Evolutionary conservation across 495 filamentous ascomycete genomes (phyloP).

Genomic region (Astrothelium subdiscretum): DNA sequence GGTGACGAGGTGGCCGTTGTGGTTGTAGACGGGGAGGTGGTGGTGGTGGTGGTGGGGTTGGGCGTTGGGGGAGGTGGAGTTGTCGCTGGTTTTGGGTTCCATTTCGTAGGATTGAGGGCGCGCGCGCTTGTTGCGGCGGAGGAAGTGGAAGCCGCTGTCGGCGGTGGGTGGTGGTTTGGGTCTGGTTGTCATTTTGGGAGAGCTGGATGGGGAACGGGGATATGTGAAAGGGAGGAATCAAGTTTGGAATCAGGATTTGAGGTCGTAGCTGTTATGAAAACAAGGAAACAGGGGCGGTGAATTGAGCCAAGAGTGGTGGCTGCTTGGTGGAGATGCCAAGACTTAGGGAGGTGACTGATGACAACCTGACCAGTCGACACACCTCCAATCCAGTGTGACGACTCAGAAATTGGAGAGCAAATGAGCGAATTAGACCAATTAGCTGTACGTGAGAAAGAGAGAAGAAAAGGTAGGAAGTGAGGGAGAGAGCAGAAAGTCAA

Average conservation of each 20-base stretch:
- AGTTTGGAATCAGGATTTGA: not conserved
- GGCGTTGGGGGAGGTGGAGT: not conserved
- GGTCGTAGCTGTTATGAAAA: not conserved
- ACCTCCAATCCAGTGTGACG: not conserved
- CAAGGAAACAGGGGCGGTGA: too few species aligned
- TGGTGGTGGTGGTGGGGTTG: not conserved
- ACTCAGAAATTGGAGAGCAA: not conserved
- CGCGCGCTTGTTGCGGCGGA: not conserved
- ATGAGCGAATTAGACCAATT: not conserved
- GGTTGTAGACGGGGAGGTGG: constrained; percentile 16
- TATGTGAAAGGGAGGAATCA: not conserved
- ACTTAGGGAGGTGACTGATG: not conserved
- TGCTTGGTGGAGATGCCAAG: not conserved
- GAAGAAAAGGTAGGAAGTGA: not conserved
- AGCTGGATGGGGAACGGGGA: not conserved
- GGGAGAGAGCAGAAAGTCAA: not conserved
- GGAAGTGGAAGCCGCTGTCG: not conserved
- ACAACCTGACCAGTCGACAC: not conserved
- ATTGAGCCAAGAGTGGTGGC: not conserved
- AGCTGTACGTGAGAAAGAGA: not conserved
- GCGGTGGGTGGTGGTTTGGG: not conserved
- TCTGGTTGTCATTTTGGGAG: not conserved
- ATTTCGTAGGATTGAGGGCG: not conserved
- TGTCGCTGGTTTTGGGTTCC: not conserved
- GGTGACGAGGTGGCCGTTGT: constrained; percentile 34